These are phyloP conservation scores for Starmerella sp. DNA, from an alignment of 805 yeast species.

Conservation along the genomic window DNA sequence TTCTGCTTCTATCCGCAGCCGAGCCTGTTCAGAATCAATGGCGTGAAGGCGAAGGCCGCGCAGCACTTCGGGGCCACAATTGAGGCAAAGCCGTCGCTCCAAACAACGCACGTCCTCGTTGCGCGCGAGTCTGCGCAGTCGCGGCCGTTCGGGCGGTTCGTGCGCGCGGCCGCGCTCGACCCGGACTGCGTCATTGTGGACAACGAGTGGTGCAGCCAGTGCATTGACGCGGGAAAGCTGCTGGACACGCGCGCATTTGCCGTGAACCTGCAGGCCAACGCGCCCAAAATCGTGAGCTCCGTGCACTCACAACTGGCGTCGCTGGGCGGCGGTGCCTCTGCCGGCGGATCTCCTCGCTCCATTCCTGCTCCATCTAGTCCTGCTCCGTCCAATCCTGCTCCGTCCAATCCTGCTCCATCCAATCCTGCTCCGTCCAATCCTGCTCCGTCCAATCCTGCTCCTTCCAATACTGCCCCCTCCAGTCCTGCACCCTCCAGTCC, in stretches of 20 bases:
- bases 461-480: no score
- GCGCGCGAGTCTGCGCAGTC: constrained; percentile 6
- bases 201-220: constrained; percentile 28
- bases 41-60: constrained; percentile 15
- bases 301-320: neutral
- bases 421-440: no score
- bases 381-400: no score
- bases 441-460: no score
- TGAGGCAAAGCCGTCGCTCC: neutral
- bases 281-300: neutral
- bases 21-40: constrained; percentile 10
- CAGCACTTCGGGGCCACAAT: constrained; percentile 24
- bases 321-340: no score
- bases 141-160: constrained; percentile 4
- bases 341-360: neutral
- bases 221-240: constrained; percentile 22
- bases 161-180: neutral
- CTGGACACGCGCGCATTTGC: constrained; percentile 9
- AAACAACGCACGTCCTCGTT: constrained; percentile 25
- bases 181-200: constrained; percentile 8
- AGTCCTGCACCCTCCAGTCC: no score
- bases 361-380: no score
- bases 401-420: no score
- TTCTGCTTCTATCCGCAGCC: constrained; percentile 17
- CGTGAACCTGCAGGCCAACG: neutral